Evolutionary conservation across 257 asterid genomes (phyloP).

Genomic region (Lycium barbarum): DNA sequence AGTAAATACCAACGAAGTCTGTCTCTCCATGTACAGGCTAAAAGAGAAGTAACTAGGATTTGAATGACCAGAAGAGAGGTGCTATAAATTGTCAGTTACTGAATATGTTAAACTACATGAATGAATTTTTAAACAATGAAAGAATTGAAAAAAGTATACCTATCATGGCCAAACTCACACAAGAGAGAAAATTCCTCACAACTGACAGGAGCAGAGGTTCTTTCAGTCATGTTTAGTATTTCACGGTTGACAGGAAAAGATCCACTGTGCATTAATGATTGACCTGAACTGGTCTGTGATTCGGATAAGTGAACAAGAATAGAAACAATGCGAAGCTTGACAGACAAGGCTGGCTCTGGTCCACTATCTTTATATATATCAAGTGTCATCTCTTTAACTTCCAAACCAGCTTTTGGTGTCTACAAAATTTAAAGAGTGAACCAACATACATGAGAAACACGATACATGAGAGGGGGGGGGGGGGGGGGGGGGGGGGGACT

Average conservation of each 20-base stretch:
- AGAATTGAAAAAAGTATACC: constrained; percentile 51
- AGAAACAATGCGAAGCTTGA: constrained; percentile 75
- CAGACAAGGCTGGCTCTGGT: constrained; percentile 75
- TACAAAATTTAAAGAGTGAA: constrained; percentile 49
- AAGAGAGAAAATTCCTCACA: constrained; percentile 85
- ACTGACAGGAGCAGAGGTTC: constrained; percentile 73
- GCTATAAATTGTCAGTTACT: constrained; percentile 9
- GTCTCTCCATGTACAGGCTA: background rate
- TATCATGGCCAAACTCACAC: constrained; percentile 88
- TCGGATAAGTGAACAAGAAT: constrained; percentile 67
- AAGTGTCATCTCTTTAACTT: constrained; percentile 82
- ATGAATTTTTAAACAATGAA: constrained; percentile 4
- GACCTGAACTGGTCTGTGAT: constrained; percentile 58
- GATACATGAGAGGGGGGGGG: background rate
- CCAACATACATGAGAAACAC: background rate
- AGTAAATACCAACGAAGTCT: background rate
- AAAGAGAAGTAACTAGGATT: background rate
- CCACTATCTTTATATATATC: constrained; percentile 93
- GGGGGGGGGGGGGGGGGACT: no score
- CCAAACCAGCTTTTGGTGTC: constrained; percentile 89
- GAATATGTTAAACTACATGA: background rate
- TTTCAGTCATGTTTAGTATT: constrained; percentile 46
- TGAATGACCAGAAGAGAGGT: background rate
- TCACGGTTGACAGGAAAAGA: constrained; percentile 50
- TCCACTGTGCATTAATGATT: constrained; percentile 53